Evolutionary conservation across 441 rosid genomes (phyloP).

Genomic region (Eruca vesicaria): DNA sequence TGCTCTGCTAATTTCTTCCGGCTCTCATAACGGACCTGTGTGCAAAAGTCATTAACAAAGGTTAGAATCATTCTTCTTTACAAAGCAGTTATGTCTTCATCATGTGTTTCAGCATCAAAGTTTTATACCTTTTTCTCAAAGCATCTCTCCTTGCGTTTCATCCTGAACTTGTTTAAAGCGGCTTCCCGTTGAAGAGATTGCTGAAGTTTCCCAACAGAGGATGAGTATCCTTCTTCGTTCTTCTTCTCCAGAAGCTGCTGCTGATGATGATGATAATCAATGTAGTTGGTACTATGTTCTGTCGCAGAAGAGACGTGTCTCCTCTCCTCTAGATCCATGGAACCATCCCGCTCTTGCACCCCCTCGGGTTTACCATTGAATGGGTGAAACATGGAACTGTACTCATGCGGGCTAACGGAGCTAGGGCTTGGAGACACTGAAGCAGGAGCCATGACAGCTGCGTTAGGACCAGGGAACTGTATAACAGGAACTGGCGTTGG

Average conservation of each 20-base stretch:
- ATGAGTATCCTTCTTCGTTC: slow-evolving; percentile 43
- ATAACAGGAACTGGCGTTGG: slow-evolving; percentile 43
- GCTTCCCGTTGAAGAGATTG: slow-evolving; percentile 74
- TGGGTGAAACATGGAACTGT: slow-evolving; percentile 37
- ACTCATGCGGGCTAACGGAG: slow-evolving; percentile 56
- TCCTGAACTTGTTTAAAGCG: slow-evolving; percentile 74
- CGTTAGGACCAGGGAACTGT: slow-evolving; percentile 34
- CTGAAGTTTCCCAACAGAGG: slow-evolving; percentile 39
- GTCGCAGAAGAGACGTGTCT: slow-evolving; percentile 52
- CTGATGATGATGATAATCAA: slow-evolving; percentile 27
- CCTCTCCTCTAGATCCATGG: slow-evolving; percentile 50
- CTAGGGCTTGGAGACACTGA: slow-evolving; percentile 52
- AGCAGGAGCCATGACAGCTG: slow-evolving; percentile 38
- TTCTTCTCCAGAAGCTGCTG: slow-evolving; percentile 41
- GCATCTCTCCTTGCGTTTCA: slow-evolving; percentile 95
- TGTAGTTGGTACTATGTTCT: slow-evolving; percentile 41
- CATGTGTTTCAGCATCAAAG: background rate
- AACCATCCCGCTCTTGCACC: slow-evolving; percentile 42
- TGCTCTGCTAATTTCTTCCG: slow-evolving; percentile 88
- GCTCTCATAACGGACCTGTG: slow-evolving; percentile 95
- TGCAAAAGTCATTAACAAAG: background rate
- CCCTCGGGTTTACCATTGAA: slow-evolving; percentile 39
- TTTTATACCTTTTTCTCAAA: slow-evolving; percentile 77
- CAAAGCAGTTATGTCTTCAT: background rate
- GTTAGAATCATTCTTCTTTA: slow-evolving; percentile 3